Evolutionary conservation across 148 eudicot species (phyloP), one percentile per base, ranked within the genome.

Genomic region (Amaranthus hypochondriacus): DNA sequence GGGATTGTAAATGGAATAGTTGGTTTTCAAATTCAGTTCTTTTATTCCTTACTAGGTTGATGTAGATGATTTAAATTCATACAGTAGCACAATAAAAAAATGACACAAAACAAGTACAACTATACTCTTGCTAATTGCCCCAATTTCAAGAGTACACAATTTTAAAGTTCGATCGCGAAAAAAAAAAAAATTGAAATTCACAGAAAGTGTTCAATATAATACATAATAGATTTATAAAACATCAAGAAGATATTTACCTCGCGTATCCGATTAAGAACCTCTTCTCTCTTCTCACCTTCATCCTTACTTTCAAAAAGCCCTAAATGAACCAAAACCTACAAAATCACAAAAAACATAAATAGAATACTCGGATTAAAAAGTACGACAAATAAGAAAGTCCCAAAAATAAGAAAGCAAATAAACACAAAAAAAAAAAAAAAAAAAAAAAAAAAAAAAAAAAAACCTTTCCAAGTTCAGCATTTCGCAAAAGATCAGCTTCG

Each of bases 221-320:
- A 42, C 5, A 75, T 13, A 65, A 8, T 14, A 72, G 6, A 4
- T 55, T 62, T 64, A 61, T 46, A 58, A 59, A 39, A 66, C 73
- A 56, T 28, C 4, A 63, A 3, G 5, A 57, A 64, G 44, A 49
- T 3, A 4, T n/a, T 79, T 83, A 89, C 93, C 93, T 87, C 82
- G 0, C 80, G 85, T 62, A 89, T 87, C 44, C 81, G 85, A 67
- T 76, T 73, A 46, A 89, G 87, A 50, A 89, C 90, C 48, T 77
- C 85, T 69, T 79, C 87, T 76, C 90, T 82, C 82, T 76, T 89
- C 43, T 76, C 83, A 54, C 77, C 77, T 53, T 84, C 93, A 28
- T 87, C 89, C 44, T 73, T 64, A 70, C 85, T 87, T 81, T 89
- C 90, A 28, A 82, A 89, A 56, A 87, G 84, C 75, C 83, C 87